Percentiles rank a stretch among this genome's conserved stretches.
Evolutionary conservation across 2,329 filamentous ascomycete species (phyloP).

Genomic region (Grosmannia huntii): DNA sequence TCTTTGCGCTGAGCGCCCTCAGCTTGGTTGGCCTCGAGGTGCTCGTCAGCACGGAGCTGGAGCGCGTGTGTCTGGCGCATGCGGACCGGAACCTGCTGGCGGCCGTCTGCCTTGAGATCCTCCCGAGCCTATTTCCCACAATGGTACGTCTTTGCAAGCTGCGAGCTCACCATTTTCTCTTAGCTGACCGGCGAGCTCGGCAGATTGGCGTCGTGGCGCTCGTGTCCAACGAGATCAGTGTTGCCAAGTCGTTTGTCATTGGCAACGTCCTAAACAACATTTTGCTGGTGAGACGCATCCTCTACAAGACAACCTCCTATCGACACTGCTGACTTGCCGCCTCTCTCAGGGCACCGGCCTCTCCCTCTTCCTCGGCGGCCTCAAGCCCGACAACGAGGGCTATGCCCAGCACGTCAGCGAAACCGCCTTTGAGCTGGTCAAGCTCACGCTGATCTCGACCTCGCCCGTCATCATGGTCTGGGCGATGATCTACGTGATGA

Average conservation of each 20-base stretch:
- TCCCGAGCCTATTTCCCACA: constrained; percentile 1
- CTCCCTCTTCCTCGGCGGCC: neutral
- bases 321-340: neutral
- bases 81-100: neutral
- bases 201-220: constrained; percentile 4
- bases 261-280: constrained; percentile 7
- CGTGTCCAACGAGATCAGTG: neutral
- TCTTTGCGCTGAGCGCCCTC: constrained; percentile 2
- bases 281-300: neutral
- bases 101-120: neutral
- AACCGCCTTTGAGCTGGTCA: constrained; percentile 2
- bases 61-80: neutral
- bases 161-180: neutral
- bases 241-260: constrained; percentile 6
- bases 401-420: constrained; percentile 1
- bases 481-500: constrained; percentile 11
- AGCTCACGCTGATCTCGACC: constrained; percentile 1
- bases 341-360: constrained; percentile 2
- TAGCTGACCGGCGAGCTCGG: neutral
- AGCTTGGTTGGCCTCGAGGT: constrained; percentile 2
- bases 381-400: neutral
- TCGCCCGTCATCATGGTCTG: constrained; percentile 4
- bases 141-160: neutral
- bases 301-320: neutral
- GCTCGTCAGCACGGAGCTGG: constrained; percentile 5